Evolutionary conservation across 306 rosid genomes (phyloP), one percentile per base, ranked within the genome.

Genomic region (Trifolium repens): DNA sequence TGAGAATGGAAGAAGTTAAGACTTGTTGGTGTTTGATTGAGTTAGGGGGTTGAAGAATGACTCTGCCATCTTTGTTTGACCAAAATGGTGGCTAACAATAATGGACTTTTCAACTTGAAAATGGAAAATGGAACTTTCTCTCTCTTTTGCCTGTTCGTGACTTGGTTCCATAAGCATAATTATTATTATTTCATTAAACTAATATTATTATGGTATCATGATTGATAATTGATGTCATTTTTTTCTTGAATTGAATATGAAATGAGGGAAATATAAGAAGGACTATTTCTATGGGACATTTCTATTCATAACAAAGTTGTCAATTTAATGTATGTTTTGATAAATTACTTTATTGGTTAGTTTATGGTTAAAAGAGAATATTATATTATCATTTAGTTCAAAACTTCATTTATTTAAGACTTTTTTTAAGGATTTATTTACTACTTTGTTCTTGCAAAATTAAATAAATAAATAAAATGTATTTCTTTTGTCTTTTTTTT

Each of bases 91-190:
- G 67, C 67, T 61, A 32, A 32, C 67, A 32, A 61, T 61, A 61
- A 5, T 35, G n/a, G 67, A 61, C 67, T 61, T 61, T 61, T 61
- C 67, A 61, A 61, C 67, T 2, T 32, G 0, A 1, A 1, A 61
- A 61, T 61, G 43, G 67, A 61, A 61, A 61, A 61, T 61, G 67
- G 67, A 61, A 61, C 67, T 32, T 61, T 61, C 67, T 61, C 67
- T 61, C 19, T 30, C 40, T 60, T 15, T 61, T 34, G 15, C 22
- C 2, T 7, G 0, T 14, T 35, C 67, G 32, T 61, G 43, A 61
- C 67, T 61, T 61, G 43, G 43, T 61, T 61, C 4, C 19, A 34
- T 13, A 61, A 2, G 34, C 67, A 15, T 43, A 10, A 32, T 14
- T 14, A 14, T 32, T 32, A 22, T 55, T 55, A 8, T 2, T 8